Base-by-base conservation (phyloP, 768 basidiomycete species). In the Amylocystis lapponica region DNA sequence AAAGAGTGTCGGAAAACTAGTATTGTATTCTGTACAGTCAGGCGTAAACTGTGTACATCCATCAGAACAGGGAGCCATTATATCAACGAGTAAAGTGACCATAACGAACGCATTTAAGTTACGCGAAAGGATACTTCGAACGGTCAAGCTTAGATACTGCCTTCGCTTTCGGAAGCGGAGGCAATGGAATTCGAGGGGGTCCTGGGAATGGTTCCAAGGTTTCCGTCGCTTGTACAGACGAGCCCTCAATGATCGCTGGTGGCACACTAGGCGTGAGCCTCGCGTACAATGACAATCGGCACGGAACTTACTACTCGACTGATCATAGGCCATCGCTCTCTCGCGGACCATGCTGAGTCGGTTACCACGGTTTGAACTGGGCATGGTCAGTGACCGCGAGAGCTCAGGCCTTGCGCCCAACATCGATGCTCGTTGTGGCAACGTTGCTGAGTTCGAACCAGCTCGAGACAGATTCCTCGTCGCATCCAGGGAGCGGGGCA, bases 181-280 rank as follows among this genome's bases (percentile, higher is more conserved):
- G 49, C 17, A 53, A 33, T 26, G 49, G 47, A 39, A 51, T 55
- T 37, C 42, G 46, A 13, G 53, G 53, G 12, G 52, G 48, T 19
- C 34, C 49, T n/a, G 68, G 59, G 54, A 73, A 69, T 43, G 64
- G 57, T 10, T 62, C 50, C 32, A 70, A 48, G 14, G 65, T 58
- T 17, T 65, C 58, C 50, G 59, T 60, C 14, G 39, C 30, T 30
- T 44, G 39, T 23, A 43, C 22, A 6, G 45, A 38, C 16, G 45
- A 19, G 14, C 47, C 50, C 22, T 36, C 46, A n/a, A n/a, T n/a
- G n/a, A n/a, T n/a, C 7, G 43, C 43, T n/a, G 31, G 34, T 17
- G 44, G 30, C 30, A 38, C 17, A 14, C 11, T 12, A n/a, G 8
- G 8, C n/a, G n/a, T n/a, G n/a, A n/a, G n/a, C n/a, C n/a, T n/a